Evolutionary conservation across 2,329 filamentous ascomycete genomes (phyloP), one percentile per base, ranked within the genome.

Genomic region (Aspergillus ochraceoroseus): DNA sequence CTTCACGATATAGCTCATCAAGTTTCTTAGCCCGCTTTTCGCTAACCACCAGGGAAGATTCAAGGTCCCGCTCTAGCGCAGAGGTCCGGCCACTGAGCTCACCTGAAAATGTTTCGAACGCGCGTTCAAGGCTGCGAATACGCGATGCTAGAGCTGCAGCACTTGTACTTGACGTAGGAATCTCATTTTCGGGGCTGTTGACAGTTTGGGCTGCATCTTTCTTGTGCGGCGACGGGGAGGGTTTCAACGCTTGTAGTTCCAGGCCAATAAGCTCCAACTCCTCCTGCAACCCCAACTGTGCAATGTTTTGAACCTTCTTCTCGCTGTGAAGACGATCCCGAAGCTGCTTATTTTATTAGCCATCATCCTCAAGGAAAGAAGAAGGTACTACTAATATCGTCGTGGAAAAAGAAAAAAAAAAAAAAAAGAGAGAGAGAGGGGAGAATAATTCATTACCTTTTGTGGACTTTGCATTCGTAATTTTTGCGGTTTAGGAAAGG

Each of bases 1-100:
- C 79, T 58, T 95, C 87, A 50, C 87, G 85, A 68, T 94, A 94
- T 36, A 95, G 70, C 65, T 94, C 85, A 60, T 95, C 89, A 38
- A 95, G 79, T 27, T 84, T 83, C 54, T 82, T 84, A 44, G 83
- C 82, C 54, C 92, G 89, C 44, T 76, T 76, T 61, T 95, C 88
- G 9, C 79, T 80, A 1, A 87, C 80, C 54, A 79, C 75, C 9
- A 95, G 72, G 1, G 81, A 82, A 13, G 72, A 78, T 28, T 87
- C 80, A 52, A 94, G 70, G 50, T 94, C 87, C 19, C 70, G 72
- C 46, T 84, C 79, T 35, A 94, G 74, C 3, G 73, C 67, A 5
- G 75, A 70, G 34, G 86, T 80, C 32, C 78, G 77, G 9, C 74
- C 70, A 7, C 71, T 73, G 30, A 87, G 66, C 17, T 82, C 77